Evolutionary conservation across 768 basidiomycete genomes (phyloP), one percentile per base, ranked within the genome.

Genomic region (Russula abietina): DNA sequence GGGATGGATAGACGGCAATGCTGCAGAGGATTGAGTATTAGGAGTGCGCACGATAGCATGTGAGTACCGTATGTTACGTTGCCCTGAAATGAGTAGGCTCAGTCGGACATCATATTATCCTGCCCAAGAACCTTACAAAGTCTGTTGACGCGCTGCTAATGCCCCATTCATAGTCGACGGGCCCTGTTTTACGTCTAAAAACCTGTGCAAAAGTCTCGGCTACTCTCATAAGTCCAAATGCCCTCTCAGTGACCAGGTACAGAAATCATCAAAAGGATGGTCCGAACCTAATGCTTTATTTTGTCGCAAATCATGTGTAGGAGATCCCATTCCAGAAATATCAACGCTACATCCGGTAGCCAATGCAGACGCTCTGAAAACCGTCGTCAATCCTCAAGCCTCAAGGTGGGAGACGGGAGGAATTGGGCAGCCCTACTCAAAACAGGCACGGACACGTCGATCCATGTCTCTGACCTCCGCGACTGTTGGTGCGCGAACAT

Each of bases 141-240:
- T 92, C 91, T 3, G 91, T 92, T 5, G 89, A 92, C 14, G 88
- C 90, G 50, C 79, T 79, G 6, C 76, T 74, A 67, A 87, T 87
- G 49, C 89, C 85, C 79, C 82, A 85, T 63, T 81, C 80, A 68
- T 84, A 81, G 70, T 87, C 84, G 59, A 87, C 77, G 3, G 73
- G 73, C 0, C 86, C 88, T 61, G 84, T 87, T 59, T 82, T 82
- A 64, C 81, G 83, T 19, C 79, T 73, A 38, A 83, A 79, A 43
- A 88, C 77, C 53, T 81, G 79, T 0, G 82, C 83, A 36, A 89
- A 85, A 69, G 88, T 87, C 16, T 77, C 79, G 2, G 84, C 89
- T 91, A 32, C 16, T 38, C 22, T 12, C 59, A 36, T 58, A 33
- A 57, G 32, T 10, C 24, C 14, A 38, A 39, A 26, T 53, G 36